Evolutionary conservation across 352 stramenopile genomes (phyloP).

Genomic region (Phytophthora litchii): DNA sequence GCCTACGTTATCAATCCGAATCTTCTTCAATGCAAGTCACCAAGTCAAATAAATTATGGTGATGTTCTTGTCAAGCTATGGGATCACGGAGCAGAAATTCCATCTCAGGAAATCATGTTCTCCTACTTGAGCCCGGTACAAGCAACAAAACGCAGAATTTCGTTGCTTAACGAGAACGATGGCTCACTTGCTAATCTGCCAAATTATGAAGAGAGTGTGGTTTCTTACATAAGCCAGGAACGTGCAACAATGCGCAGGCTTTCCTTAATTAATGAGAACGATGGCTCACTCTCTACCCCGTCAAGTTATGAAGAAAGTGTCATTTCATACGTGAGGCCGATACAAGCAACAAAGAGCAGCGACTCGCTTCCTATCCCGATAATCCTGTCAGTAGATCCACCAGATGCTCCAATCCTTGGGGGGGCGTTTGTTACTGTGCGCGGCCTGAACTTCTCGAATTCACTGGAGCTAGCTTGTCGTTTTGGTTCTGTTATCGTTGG

Average conservation of each 20-base stretch:
- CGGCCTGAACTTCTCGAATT: constrained; percentile 82
- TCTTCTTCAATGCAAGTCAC: constrained; percentile 45
- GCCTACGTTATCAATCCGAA: constrained; percentile 37
- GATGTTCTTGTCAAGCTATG: constrained; percentile 52
- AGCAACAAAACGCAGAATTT: constrained; percentile 10
- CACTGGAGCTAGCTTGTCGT: constrained; percentile 74
- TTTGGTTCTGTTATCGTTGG: constrained; percentile 70
- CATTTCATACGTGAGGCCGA: too few relatives aligned
- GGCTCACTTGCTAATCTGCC: constrained; percentile 3
- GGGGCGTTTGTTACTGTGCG: constrained; percentile 76
- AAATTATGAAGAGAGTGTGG: constrained; percentile 19
- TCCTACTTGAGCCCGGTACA: constrained; percentile 43
- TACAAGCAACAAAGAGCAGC: too few relatives aligned
- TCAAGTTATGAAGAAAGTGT: too few relatives aligned
- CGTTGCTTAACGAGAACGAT: constrained; percentile 7
- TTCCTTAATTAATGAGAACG: constrained; percentile 2
- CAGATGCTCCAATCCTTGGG: constrained; percentile 24
- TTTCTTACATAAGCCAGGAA: constrained; percentile 42
- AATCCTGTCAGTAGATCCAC: constrained; percentile 30
- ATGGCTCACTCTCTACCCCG: not conserved
- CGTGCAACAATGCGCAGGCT: not conserved
- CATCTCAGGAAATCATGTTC: constrained; percentile 44
- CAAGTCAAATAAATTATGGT: constrained; percentile 39
- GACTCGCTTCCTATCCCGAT: constrained; percentile 7
- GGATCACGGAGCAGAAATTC: constrained; percentile 45